These are phyloP conservation scores for Gelatoporia subvermispora DNA, from an alignment of 768 basidiomycete species.

Conservation along the genomic window DNA sequence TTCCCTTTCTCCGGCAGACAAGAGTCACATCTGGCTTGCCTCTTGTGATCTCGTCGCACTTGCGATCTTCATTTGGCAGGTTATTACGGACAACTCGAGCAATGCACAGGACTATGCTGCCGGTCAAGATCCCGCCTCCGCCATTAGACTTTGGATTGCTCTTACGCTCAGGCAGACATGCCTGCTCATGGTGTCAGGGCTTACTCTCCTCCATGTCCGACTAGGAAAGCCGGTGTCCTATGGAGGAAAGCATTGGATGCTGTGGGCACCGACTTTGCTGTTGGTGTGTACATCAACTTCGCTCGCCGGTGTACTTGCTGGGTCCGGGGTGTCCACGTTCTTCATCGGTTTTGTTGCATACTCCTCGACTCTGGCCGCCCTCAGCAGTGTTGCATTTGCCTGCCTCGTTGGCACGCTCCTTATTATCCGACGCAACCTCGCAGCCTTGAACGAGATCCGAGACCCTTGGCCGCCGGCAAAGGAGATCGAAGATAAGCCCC, in stretches of 20 bases:
- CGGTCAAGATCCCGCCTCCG: constrained; percentile 46
- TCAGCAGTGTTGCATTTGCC: constrained; percentile 51
- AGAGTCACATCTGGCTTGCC: constrained; percentile 71
- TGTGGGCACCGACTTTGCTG: constrained; percentile 62
- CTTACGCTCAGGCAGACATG: constrained; percentile 65
- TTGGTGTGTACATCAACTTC: constrained; percentile 53
- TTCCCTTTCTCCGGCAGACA: constrained; percentile 62
- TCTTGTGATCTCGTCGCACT: constrained; percentile 61
- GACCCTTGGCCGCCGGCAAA: constrained; percentile 60
- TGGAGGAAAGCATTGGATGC: constrained; percentile 66
- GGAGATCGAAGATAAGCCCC: constrained; percentile 46
- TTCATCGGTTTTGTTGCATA: constrained; percentile 62
- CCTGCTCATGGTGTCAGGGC: constrained; percentile 52
- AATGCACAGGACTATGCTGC: constrained; percentile 39
- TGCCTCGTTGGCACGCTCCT: constrained; percentile 60
- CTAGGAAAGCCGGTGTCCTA: constrained; percentile 67
- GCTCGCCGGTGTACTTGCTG: constrained; percentile 53
- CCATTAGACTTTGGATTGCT: constrained; percentile 64
- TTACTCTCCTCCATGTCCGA: constrained; percentile 67
- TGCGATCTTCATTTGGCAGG: constrained; percentile 63
- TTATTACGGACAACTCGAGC: constrained; percentile 45
- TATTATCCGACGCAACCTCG: constrained; percentile 60
- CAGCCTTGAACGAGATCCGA: constrained; percentile 43
- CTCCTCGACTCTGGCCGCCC: constrained; percentile 43
- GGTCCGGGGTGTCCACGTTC: constrained; percentile 45